Evolutionary conservation across 306 rosid species (phyloP), one percentile per base, ranked within the genome.

Genomic region (Ochetophila trinervis): DNA sequence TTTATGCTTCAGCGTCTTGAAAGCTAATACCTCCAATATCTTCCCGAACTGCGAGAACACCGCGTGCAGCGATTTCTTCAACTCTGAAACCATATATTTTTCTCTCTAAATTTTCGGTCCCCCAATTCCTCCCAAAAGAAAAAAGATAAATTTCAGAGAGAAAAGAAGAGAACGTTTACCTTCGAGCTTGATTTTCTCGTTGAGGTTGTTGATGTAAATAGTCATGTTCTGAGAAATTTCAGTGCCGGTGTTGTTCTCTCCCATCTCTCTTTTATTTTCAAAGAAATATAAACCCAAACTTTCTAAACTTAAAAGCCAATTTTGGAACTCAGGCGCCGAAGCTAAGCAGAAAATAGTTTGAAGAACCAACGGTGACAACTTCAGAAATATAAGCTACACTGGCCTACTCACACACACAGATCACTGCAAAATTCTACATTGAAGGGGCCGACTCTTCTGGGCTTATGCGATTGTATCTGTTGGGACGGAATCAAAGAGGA

Each of bases 11-110:
- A 94, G 80, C 24, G 96, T 86, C 80, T 85, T 94, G 84, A 86
- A 86, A 18, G 99, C 97, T 35, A 86, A 70, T 37, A 94, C 97
- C 54, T 90, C 99, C 65, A 88, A 76, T 56, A 94, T 91, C 89
- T 90, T 90, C 76, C 99, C 99, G 65, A 94, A 94, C 78, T 94
- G 99, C 21, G 92, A 88, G 81, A 94, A 88, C 66, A 94, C 96
- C 34, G 99, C 97, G 60, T 74, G 53, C 69, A 94, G 72, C 27
- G 97, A 88, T 70, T 94, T 94, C 85, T 94, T 94, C 85, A 94
- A 80, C 78, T 90, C 97, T 90, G 76, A 70, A 70, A 62, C 47
- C 35, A 55, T n/a, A 36, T 1, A 27, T 14, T 17, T 13, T 22
- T 8, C 27, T 1, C 5, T 32, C 9, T 10, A 53, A 66, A 72